A percentile compares a stretch with the other conserved stretches of the same genome.
Evolutionary conservation across 768 basidiomycete species (phyloP).

Genomic region (Mycena leptocephala): DNA sequence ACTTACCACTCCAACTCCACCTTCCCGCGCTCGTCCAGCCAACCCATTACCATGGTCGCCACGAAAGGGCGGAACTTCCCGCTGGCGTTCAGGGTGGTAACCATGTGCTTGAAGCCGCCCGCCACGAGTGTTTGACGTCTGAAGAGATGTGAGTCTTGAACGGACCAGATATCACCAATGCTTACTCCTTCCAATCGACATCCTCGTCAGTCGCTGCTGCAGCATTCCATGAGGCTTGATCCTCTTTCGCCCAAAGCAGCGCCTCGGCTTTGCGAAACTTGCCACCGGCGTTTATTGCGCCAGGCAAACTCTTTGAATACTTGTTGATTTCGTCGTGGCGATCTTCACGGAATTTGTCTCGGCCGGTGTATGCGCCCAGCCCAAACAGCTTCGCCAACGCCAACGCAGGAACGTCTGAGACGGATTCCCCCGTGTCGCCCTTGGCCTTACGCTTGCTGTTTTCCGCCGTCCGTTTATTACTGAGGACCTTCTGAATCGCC

Average conservation of each 20-base stretch:
- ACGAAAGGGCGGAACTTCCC: slow-evolving; percentile 10
- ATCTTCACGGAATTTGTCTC: slow-evolving; percentile 11
- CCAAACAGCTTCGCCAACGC: slow-evolving; percentile 4
- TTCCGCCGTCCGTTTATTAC: slow-evolving; percentile 18
- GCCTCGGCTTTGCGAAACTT: slow-evolving; percentile 2
- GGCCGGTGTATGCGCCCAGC: slow-evolving; percentile 7
- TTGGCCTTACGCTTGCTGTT: neutral
- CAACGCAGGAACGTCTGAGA: neutral
- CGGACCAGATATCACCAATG: neutral
- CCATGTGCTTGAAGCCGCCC: slow-evolving; percentile 4
- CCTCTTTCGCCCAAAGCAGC: slow-evolving; percentile 8
- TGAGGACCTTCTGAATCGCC: slow-evolving; percentile 27
- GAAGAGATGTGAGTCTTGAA: neutral
- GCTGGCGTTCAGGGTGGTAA: neutral
- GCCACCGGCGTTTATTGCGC: slow-evolving; percentile 12
- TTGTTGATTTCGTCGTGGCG: neutral
- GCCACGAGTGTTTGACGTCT: slow-evolving; percentile 14
- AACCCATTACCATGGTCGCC: neutral
- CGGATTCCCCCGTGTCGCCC: neutral
- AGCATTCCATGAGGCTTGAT: slow-evolving; percentile 4
- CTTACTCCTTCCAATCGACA: slow-evolving; percentile 26
- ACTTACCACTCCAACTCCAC: slow-evolving; percentile 2
- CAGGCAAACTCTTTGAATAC: neutral
- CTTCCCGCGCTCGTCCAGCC: neutral
- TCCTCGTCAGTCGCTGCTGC: neutral